phyloP scores from a whole-genome alignment of 768 basidiomycete genomes.

The Boletus pseudopeckii region DNA sequence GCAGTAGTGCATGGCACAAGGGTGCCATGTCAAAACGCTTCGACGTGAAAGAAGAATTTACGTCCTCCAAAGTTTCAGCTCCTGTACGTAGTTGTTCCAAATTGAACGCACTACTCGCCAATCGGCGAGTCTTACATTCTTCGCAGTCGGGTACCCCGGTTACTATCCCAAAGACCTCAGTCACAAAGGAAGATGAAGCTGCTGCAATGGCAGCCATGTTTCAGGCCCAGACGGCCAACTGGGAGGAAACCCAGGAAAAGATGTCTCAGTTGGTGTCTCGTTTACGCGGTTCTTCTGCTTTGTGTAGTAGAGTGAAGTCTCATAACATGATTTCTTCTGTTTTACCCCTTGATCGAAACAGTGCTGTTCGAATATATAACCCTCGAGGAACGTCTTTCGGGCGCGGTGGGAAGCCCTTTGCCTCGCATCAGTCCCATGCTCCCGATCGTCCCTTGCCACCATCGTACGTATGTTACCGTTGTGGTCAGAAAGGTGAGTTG shows the following conservation, averaged over 20 bases:
- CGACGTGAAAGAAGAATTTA: slow-evolving; percentile 71
- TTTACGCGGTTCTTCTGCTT: slow-evolving; percentile 50
- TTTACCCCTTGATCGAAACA: slow-evolving; percentile 39
- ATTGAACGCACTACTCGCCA: slow-evolving; percentile 18
- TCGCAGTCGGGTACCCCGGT: slow-evolving; percentile 35
- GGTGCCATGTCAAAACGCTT: slow-evolving; percentile 87
- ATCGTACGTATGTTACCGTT: slow-evolving; percentile 98
- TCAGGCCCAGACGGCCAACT: slow-evolving; percentile 87
- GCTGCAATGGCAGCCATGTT: slow-evolving; percentile 99
- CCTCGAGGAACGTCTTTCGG: slow-evolving; percentile 62
- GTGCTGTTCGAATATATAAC: slow-evolving; percentile 67
- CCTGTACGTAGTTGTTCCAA: slow-evolving; percentile 35
- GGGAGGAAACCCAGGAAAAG: slow-evolving; percentile 99
- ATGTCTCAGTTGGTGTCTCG: slow-evolving; percentile 96
- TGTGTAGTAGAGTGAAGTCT: slow-evolving; percentile 68
- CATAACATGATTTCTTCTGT: slow-evolving; percentile 57
- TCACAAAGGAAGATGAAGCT: slow-evolving; percentile 75
- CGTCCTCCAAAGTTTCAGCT: slow-evolving; percentile 23
- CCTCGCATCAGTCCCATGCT: slow-evolving; percentile 47
- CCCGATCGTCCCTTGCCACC: slow-evolving; percentile 81
- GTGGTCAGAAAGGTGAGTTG: slow-evolving; percentile 88
- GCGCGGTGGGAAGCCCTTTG: slow-evolving; percentile 53
- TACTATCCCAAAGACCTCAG: slow-evolving; percentile 37
- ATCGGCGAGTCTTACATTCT: slow-evolving; percentile 26
- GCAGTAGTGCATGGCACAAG: slow-evolving; percentile 55